Evolutionary conservation across 306 rosid genomes (phyloP).

Genomic region (Rosa persica): DNA sequence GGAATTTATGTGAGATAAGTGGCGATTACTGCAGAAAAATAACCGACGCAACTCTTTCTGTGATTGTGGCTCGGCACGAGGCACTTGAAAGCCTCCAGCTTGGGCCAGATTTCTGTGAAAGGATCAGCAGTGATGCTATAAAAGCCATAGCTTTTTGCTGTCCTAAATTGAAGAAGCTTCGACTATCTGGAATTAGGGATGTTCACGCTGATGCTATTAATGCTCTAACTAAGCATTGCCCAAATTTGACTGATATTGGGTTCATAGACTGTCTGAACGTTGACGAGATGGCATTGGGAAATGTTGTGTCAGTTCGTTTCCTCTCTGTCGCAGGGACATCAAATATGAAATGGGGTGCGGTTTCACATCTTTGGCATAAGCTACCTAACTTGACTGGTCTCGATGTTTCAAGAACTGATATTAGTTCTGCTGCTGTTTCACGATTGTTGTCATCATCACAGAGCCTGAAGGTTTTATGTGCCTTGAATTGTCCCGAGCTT

Average conservation of each 20-base stretch:
- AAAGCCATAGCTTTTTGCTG: slow-evolving; percentile 87
- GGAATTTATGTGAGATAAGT: slow-evolving; percentile 76
- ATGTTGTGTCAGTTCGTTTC: slow-evolving; percentile 66
- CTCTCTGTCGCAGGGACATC: slow-evolving; percentile 94
- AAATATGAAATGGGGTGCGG: slow-evolving; percentile 83
- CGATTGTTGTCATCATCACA: slow-evolving; percentile 70
- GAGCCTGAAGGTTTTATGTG: slow-evolving; percentile 79
- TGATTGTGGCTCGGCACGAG: slow-evolving; percentile 92
- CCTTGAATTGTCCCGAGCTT: slow-evolving; percentile 81
- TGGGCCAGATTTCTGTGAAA: slow-evolving; percentile 99
- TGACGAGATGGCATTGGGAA: slow-evolving; percentile 84
- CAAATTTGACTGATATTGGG: slow-evolving; percentile 73
- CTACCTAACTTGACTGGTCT: slow-evolving; percentile 81
- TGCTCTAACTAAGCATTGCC: slow-evolving; percentile 76
- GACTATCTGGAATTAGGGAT: slow-evolving; percentile 90
- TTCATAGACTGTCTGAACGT: slow-evolving; percentile 89
- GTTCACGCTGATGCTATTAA: slow-evolving; percentile 78
- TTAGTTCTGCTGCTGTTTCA: slow-evolving; percentile 71
- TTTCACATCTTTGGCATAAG: slow-evolving; percentile 84
- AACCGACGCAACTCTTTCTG: slow-evolving; percentile 95
- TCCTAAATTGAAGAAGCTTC: slow-evolving; percentile 63
- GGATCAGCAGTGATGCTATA: slow-evolving; percentile 97
- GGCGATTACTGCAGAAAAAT: slow-evolving; percentile 97
- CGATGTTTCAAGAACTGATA: slow-evolving; percentile 95
- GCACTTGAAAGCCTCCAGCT: slow-evolving; percentile 95